These are phyloP conservation scores for Aureobasidium melanogenum DNA, from an alignment of 2,329 filamentous ascomycete genomes.

Conservation along the genomic window DNA sequence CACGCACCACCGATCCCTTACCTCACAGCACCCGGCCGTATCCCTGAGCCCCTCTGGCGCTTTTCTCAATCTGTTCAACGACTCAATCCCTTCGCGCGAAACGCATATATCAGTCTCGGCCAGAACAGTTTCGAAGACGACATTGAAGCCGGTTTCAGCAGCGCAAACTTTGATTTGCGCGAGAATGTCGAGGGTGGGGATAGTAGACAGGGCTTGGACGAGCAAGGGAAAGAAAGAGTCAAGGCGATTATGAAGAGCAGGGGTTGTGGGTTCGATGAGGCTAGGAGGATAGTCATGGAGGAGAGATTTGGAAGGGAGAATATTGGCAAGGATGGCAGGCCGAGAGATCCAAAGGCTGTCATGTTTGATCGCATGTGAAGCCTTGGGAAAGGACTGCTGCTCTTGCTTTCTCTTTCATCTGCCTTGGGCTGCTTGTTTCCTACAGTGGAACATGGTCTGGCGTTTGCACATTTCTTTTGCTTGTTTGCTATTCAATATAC, in stretches of 20 bases:
- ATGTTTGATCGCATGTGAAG: slow-evolving; percentile 51
- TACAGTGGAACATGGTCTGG: not conserved
- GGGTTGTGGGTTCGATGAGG: slow-evolving; percentile 81
- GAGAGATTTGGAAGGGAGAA: slow-evolving; percentile 76
- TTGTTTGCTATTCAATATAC: not conserved
- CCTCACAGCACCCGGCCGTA: slow-evolving; percentile 36
- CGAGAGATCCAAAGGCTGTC: slow-evolving; percentile 89
- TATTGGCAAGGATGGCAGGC: slow-evolving; percentile 79
- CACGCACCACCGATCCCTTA: slow-evolving; percentile 52
- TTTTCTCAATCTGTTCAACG: slow-evolving; percentile 30
- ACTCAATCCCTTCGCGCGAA: slow-evolving; percentile 39
- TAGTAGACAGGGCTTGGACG: slow-evolving; percentile 69
- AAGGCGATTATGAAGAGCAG: slow-evolving; percentile 83
- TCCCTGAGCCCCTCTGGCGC: slow-evolving; percentile 47
- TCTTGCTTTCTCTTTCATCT: not conserved
- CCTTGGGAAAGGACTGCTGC: not conserved
- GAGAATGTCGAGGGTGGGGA: slow-evolving; percentile 76
- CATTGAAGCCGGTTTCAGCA: slow-evolving; percentile 73
- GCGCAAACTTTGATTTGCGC: slow-evolving; percentile 70
- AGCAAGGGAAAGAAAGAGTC: slow-evolving; percentile 70
- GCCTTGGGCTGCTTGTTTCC: not conserved
- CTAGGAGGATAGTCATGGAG: slow-evolving; percentile 76
- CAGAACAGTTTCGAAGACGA: slow-evolving; percentile 65
- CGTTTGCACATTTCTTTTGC: not conserved
- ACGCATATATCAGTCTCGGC: slow-evolving; percentile 69